phyloP scores from a whole-genome alignment of 2,329 filamentous ascomycete genomes.

The Neonectria sp. region DNA sequence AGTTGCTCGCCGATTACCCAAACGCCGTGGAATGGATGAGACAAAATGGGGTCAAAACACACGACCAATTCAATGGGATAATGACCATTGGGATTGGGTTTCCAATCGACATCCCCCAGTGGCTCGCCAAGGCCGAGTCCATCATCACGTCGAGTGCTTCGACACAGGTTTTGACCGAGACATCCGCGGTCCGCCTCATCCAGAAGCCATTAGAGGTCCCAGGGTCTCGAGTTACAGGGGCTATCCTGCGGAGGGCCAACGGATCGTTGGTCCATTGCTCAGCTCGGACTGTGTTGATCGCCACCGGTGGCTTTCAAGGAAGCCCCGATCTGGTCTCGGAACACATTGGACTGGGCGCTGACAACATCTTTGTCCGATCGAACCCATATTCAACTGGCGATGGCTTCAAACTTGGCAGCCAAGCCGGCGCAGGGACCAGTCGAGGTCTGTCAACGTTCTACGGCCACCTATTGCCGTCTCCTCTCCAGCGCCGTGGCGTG shows the following conservation, averaged over 20 bases:
- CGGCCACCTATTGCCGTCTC: conserved; percentile 31
- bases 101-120: conserved; percentile 32
- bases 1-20: conserved; percentile 31
- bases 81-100: conserved; percentile 36
- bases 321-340: conserved; percentile 26
- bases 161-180: conserved; percentile 16
- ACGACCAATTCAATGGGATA: conserved; percentile 33
- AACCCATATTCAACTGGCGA: conserved; percentile 33
- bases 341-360: conserved; percentile 27
- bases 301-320: conserved; percentile 34
- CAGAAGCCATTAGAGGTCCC: conserved; percentile 8
- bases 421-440: conserved; percentile 28
- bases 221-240: conserved; percentile 23
- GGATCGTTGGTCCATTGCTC: conserved; percentile 21
- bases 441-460: conserved; percentile 33
- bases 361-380: conserved; percentile 33
- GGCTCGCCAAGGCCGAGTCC: conserved; percentile 30
- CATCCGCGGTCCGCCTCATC: conserved; percentile 22
- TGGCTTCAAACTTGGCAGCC: conserved; percentile 28
- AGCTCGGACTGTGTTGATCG: conserved; percentile 30
- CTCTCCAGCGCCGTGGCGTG: conserved; percentile 23
- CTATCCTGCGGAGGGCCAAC: conserved; percentile 16
- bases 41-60: conserved; percentile 27
- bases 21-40: conserved; percentile 31
- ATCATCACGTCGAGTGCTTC: conserved; percentile 21